Conservation (phyloP, 805 yeast genomes). For the Monosporozyma siamensis region DNA sequence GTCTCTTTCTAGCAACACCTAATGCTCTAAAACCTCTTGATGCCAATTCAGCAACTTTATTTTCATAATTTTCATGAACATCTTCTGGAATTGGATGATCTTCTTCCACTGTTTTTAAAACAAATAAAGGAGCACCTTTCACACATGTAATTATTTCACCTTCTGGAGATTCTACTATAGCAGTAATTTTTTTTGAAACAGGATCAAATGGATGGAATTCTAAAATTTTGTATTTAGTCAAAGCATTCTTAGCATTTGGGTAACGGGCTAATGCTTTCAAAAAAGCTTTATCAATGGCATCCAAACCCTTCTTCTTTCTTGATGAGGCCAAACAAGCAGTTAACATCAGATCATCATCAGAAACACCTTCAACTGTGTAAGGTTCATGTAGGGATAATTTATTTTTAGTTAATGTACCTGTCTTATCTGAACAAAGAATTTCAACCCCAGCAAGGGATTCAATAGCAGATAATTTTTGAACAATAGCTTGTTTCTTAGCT, state of each 20-base stretch:
- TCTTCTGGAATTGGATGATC: constrained; percentile 94
- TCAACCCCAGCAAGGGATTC: constrained; percentile 97
- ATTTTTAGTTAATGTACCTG: constrained; percentile 97
- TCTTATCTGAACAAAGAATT: constrained; percentile 94
- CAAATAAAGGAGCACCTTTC: constrained; percentile 97
- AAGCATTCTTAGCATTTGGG: constrained; percentile 89
- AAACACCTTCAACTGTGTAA: constrained; percentile 95
- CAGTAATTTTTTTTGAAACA: constrained; percentile 92
- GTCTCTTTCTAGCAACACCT: constrained; percentile 98
- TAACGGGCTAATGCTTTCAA: constrained; percentile 76
- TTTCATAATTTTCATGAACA: constrained; percentile 86
- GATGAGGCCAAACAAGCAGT: constrained; percentile 97
- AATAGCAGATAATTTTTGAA: constrained; percentile 92
- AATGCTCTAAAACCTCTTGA: constrained; percentile 97
- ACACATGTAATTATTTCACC: constrained; percentile 93
- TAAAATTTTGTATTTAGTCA: constrained; percentile 85
- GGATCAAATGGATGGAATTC: constrained; percentile 98
- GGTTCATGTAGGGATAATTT: constrained; percentile 93
- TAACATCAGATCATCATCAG: constrained; percentile 90
- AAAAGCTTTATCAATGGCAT: constrained; percentile 96
- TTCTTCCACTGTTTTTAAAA: constrained; percentile 91
- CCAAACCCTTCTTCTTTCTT: constrained; percentile 96
- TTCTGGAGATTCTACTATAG: constrained; percentile 89
- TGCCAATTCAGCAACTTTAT: constrained; percentile 96
- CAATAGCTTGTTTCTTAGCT: constrained; percentile 95